Evolutionary conservation across 73 alveolate species (phyloP).

Genomic region (Effrenium voratum): DNA sequence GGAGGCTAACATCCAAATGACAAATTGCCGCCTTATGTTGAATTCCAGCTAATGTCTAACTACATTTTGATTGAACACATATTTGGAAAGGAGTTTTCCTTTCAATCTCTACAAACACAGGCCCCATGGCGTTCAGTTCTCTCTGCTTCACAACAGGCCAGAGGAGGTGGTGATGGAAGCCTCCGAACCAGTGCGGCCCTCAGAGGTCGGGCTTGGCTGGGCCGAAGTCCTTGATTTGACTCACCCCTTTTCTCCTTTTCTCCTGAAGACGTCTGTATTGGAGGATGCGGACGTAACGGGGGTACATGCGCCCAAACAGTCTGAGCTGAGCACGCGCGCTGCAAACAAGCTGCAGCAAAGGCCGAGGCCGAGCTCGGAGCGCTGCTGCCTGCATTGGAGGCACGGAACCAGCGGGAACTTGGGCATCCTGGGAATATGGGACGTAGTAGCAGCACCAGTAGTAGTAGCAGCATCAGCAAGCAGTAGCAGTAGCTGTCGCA

Average conservation of each 20-base stretch:
- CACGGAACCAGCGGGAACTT: no score
- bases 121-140: no score
- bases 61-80: not conserved
- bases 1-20: not conserved
- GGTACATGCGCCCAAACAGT: not conserved
- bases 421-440: no score
- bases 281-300: not conserved
- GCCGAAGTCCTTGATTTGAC: no score
- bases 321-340: not conserved
- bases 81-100: not conserved
- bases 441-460: no score
- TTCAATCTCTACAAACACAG: no score
- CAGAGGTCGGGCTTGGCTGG: not conserved
- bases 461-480: not conserved
- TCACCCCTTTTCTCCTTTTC: no score
- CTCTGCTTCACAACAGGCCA: no score
- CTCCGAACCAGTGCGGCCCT: not conserved
- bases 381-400: no score
- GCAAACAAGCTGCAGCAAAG: not conserved
- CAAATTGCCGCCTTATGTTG: not conserved
- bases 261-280: not conserved
- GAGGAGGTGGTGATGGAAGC: slow-evolving; percentile 25
- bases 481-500: not conserved
- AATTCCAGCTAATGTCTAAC: not conserved
- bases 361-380: not conserved